These are phyloP conservation scores for Parachaetomium inaequale DNA, from an alignment of 495 filamentous ascomycete genomes.

Conservation along the genomic window DNA sequence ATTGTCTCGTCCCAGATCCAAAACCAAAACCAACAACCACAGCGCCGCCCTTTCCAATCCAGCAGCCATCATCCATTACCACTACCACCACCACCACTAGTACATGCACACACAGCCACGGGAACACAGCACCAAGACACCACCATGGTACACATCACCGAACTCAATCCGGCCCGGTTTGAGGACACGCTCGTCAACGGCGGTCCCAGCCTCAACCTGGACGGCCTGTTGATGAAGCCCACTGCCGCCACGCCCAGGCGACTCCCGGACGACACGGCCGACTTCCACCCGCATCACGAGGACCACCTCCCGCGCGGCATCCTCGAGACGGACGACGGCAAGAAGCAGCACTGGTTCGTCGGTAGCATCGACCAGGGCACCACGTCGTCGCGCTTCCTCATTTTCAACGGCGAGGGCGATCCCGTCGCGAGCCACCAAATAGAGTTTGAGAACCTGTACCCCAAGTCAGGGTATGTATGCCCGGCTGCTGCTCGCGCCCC, in stretches of 20 bases:
- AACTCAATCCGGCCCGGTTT: slow-evolving; percentile 5
- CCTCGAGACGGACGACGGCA: slow-evolving; percentile 31
- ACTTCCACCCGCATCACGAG: slow-evolving; percentile 17
- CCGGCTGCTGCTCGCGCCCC: slow-evolving; percentile 15
- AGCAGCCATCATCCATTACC: neutral
- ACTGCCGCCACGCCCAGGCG: slow-evolving; percentile 4
- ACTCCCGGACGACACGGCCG: slow-evolving; percentile 10
- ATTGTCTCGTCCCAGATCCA: neutral
- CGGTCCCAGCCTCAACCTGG: slow-evolving; percentile 14
- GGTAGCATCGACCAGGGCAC: slow-evolving; percentile 86
- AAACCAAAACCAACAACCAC: neutral
- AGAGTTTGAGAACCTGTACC: slow-evolving; percentile 86
- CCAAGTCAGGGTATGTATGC: slow-evolving; percentile 74
- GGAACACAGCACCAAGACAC: slow-evolving; percentile 7
- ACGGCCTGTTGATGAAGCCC: slow-evolving; percentile 18
- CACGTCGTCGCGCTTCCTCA: slow-evolving; percentile 87
- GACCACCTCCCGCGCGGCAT: slow-evolving; percentile 33
- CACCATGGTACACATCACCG: slow-evolving; percentile 17
- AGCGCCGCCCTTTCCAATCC: slow-evolving; percentile 16
- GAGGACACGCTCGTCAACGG: slow-evolving; percentile 5
- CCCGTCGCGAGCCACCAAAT: slow-evolving; percentile 86
- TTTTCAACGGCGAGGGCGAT: slow-evolving; percentile 77
- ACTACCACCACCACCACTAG: neutral
- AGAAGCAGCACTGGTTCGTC: slow-evolving; percentile 41
- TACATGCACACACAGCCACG: neutral